Percentiles rank a stretch among this genome's conserved stretches.
phyloP scores from a whole-genome alignment of 2,329 filamentous ascomycete genomes.

The Penicillium sp. region DNA sequence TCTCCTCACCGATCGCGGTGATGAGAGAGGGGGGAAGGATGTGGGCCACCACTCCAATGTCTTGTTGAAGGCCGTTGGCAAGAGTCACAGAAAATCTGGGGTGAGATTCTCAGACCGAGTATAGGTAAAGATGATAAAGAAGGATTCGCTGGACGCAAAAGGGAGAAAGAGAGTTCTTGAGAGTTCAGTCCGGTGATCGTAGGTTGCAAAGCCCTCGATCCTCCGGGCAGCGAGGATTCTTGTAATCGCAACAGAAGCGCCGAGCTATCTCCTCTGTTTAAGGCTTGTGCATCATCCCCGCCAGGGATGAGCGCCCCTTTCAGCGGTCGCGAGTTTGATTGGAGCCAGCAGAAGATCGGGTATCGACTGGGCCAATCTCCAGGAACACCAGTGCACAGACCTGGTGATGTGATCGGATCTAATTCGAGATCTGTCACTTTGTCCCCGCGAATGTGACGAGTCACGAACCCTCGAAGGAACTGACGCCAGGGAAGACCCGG shows the following conservation, averaged over 20 bases:
- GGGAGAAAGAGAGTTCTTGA: not conserved
- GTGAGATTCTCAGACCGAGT: no score
- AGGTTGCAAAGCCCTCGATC: no score
- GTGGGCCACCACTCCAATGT: no score
- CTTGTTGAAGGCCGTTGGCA: no score
- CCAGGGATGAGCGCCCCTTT: no score
- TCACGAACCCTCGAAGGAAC: conserved; percentile 16
- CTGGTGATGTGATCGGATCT: conserved; percentile 14
- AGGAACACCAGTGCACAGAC: conserved; percentile 12
- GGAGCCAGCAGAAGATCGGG: not conserved
- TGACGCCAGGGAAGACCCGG: not conserved
- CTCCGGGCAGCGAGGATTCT: no score
- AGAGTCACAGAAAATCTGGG: no score
- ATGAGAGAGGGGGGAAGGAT: no score
- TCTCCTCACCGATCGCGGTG: not conserved
- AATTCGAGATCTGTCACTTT: conserved; percentile 21
- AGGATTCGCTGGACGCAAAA: not conserved
- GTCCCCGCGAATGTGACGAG: conserved; percentile 10
- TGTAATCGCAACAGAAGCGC: no score
- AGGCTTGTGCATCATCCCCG: no score
- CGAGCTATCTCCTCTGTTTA: no score
- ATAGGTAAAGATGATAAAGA: not conserved
- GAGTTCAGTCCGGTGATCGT: no score
- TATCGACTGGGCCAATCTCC: not conserved
- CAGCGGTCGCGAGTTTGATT: not conserved